Conservation (phyloP, 2,329 filamentous ascomycete species). For the Sclerotiophoma versabilis region DNA sequence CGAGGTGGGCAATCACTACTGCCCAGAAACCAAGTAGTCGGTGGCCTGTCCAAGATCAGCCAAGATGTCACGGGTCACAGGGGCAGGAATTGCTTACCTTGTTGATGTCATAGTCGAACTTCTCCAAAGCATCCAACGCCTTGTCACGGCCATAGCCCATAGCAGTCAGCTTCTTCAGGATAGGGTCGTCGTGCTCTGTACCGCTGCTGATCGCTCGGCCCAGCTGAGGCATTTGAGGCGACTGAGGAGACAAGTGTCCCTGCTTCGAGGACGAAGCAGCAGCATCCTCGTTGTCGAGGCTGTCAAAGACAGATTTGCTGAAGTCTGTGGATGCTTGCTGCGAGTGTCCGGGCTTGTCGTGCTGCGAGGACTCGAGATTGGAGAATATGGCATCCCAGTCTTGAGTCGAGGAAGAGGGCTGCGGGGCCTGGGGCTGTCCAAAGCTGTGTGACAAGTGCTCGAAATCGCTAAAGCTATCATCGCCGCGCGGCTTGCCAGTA, state of each 20-base stretch:
- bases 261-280: constrained; percentile 40
- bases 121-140: constrained; percentile 82
- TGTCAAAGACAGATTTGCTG: constrained; percentile 48
- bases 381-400: constrained; percentile 98
- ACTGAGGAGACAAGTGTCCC: constrained; percentile 20
- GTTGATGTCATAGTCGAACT: constrained; percentile 95
- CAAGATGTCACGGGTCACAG: neutral
- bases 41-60: constrained; percentile 43
- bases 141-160: constrained; percentile 85
- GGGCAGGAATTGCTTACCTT: constrained; percentile 65
- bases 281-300: constrained; percentile 43
- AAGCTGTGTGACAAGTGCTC: constrained; percentile 54
- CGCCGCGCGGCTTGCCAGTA: constrained; percentile 46
- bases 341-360: constrained; percentile 40
- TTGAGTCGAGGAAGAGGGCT: constrained; percentile 59
- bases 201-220: constrained; percentile 76
- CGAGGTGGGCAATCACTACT: constrained; percentile 8
- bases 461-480: constrained; percentile 60
- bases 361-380: constrained; percentile 67
- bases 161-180: constrained; percentile 83
- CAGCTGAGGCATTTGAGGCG: constrained; percentile 52
- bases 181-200: constrained; percentile 87
- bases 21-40: constrained; percentile 41
- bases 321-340: constrained; percentile 45
- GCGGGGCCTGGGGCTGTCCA: constrained; percentile 48